Conservation (phyloP, 345 rosid genomes). For the Aquilaria sinensis region DNA sequence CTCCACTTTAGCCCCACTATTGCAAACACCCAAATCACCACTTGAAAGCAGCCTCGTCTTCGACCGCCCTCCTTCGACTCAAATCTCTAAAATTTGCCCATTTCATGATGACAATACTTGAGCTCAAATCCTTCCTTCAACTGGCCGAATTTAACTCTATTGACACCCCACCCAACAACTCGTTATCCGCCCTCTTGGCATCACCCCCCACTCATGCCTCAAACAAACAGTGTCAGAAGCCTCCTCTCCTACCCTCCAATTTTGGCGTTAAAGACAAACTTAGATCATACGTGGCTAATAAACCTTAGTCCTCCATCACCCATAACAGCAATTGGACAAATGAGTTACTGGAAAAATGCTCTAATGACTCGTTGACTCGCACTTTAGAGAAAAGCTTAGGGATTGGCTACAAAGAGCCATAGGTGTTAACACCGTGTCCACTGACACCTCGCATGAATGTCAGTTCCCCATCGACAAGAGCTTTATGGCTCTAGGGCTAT, state of each 20-base stretch:
- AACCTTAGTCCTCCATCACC: constrained; percentile 17
- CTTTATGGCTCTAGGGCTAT: constrained; percentile 10
- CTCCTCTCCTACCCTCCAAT: constrained; percentile 24
- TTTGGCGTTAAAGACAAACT: constrained; percentile 18
- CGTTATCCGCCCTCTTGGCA: background rate
- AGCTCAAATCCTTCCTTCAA: too few relatives aligned
- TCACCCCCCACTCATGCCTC: too few relatives aligned
- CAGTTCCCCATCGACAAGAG: constrained; percentile 50
- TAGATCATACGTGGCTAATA: constrained; percentile 12
- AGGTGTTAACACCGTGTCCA: constrained; percentile 38
- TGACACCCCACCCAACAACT: too few relatives aligned
- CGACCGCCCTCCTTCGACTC: too few relatives aligned
- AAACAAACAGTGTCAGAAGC: constrained; percentile 61
- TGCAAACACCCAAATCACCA: too few relatives aligned
- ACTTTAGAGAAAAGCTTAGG: constrained; percentile 18
- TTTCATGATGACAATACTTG: too few relatives aligned
- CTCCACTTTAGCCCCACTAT: too few relatives aligned
- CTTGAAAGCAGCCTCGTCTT: too few relatives aligned
- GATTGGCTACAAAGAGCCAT: constrained; percentile 31
- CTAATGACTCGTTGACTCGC: constrained; percentile 22
- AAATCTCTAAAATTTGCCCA: too few relatives aligned
- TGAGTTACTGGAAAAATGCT: constrained; percentile 14
- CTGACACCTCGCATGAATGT: constrained; percentile 48
- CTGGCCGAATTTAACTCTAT: too few relatives aligned
- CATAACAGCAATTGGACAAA: constrained; percentile 17